phyloP scores from a whole-genome alignment of 2,329 filamentous ascomycete genomes.

The Penicillium sp. region DNA sequence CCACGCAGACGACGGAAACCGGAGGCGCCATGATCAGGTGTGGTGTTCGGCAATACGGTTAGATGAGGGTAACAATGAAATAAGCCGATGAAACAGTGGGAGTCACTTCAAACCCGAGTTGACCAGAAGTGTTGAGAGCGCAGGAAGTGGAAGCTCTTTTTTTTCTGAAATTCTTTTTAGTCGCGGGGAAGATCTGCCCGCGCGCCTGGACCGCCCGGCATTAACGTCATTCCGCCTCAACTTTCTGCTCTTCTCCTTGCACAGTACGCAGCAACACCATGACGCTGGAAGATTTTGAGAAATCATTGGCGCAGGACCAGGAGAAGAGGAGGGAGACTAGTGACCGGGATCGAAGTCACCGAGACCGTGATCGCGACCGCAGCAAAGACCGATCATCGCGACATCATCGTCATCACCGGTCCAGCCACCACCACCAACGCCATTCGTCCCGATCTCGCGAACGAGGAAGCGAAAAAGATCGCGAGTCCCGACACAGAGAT shows the following conservation, averaged over 20 bases:
- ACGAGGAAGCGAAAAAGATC: slow-evolving; percentile 35
- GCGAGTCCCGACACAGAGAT: slow-evolving; percentile 45
- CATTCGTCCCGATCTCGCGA: slow-evolving; percentile 40
- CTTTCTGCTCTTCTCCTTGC: slow-evolving; percentile 20
- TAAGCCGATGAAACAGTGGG: not conserved
- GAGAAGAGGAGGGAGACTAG: slow-evolving; percentile 39
- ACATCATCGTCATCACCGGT: slow-evolving; percentile 31
- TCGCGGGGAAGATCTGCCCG: slow-evolving; percentile 31
- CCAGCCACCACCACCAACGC: slow-evolving; percentile 46
- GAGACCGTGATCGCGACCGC: slow-evolving; percentile 41
- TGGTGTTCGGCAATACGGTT: not conserved
- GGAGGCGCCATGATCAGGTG: slow-evolving; percentile 46
- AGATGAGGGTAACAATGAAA: not conserved
- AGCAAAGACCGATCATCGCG: slow-evolving; percentile 39
- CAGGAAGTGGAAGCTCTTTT: slow-evolving; percentile 19
- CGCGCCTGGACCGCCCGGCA: slow-evolving; percentile 30
- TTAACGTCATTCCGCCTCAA: slow-evolving; percentile 35
- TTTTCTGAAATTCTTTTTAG: slow-evolving; percentile 28
- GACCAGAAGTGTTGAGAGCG: not conserved
- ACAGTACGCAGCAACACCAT: slow-evolving; percentile 37
- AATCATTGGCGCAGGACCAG: slow-evolving; percentile 64
- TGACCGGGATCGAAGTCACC: slow-evolving; percentile 36
- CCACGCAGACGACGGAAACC: slow-evolving; percentile 85
- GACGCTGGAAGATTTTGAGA: slow-evolving; percentile 74
- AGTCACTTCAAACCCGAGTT: not conserved